phyloP scores from a whole-genome alignment of 768 basidiomycete species.

The Lactarius sanguifluus region DNA sequence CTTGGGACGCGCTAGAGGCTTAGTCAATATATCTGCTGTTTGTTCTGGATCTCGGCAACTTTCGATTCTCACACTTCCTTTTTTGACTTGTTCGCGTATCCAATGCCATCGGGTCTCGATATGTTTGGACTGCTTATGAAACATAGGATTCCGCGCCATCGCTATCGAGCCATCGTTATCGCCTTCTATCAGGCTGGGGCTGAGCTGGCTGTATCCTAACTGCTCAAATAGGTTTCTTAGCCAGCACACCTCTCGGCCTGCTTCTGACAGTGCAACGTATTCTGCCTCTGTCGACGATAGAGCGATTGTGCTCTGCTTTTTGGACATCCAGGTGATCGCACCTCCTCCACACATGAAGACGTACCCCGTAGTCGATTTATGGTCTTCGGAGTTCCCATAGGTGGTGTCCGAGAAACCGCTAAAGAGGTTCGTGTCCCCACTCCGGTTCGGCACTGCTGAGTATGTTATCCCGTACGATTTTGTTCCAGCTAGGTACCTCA shows the following conservation, averaged over 20 bases:
- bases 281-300: neutral
- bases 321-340: neutral
- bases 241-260: neutral
- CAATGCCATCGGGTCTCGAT: neutral
- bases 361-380: neutral
- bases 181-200: no score
- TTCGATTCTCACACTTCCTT: neutral
- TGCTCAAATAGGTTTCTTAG: neutral
- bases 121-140: no score
- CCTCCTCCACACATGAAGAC: neutral
- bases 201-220: no score
- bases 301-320: neutral
- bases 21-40: neutral
- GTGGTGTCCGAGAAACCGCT: neutral
- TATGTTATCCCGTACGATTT: neutral
- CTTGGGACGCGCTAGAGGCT: neutral
- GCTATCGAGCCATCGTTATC: no score
- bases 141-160: no score
- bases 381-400: neutral
- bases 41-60: neutral
- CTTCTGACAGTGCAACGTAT: neutral
- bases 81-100: neutral
- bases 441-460: no score
- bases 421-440: no score
- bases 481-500: neutral